phyloP scores from a whole-genome alignment of 2,329 filamentous ascomycete species.

The Albifimbria verrucaria region DNA sequence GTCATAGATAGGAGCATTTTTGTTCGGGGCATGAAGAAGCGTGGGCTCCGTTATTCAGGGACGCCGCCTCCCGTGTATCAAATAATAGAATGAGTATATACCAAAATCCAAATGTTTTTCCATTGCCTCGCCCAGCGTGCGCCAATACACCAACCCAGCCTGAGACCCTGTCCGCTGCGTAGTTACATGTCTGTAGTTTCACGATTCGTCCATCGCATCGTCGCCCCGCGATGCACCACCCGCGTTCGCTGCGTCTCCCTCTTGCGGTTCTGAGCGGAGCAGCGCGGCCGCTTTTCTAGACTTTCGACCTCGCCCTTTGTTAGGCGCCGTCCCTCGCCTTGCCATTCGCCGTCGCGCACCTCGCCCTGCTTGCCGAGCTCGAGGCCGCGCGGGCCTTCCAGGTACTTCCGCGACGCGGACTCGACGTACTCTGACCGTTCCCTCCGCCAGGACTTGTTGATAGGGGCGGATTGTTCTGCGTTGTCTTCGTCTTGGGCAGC shows the following conservation, averaged over 20 bases:
- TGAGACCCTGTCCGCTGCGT: no score
- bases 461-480: conserved; percentile 29
- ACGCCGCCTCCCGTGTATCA: no score
- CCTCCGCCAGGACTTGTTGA: conserved; percentile 56
- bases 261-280: conserved; percentile 36
- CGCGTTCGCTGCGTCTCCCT: conserved; percentile 3
- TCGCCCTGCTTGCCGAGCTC: conserved; percentile 61
- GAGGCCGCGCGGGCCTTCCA: conserved; percentile 62
- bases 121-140: no score
- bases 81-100: no score
- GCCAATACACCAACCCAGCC: no score
- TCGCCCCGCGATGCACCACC: conserved; percentile 2
- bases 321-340: conserved; percentile 49
- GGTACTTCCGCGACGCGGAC: no score
- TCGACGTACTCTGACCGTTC: conserved; percentile 83
- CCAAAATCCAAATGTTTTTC: no score
- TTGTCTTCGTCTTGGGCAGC: conserved; percentile 28
- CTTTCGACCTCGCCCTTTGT: conserved; percentile 54
- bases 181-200: no score
- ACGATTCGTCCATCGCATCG: conserved; percentile 28
- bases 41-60: no score
- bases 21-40: no score
- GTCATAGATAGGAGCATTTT: no score
- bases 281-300: conserved; percentile 49
- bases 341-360: conserved; percentile 63